Conservation (phyloP, 768 basidiomycete genomes). For the Termitomyces heimii region DNA sequence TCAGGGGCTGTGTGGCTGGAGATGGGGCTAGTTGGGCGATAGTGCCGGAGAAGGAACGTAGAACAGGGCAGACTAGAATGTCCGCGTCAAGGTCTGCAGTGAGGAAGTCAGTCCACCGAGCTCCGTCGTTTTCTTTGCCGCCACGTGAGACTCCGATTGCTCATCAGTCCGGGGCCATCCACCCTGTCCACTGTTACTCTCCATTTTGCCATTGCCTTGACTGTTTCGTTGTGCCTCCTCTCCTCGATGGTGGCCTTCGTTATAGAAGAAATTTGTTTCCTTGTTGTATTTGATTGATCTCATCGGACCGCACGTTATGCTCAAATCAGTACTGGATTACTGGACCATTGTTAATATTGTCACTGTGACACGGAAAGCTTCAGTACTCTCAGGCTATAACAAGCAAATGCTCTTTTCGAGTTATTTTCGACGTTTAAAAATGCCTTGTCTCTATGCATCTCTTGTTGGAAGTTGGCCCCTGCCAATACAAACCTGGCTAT, state of each 20-base stretch:
- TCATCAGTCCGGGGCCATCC: constrained; percentile 2
- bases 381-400: too few relatives aligned
- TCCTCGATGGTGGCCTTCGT: not conserved
- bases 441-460: not conserved
- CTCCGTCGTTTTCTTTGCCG: not conserved
- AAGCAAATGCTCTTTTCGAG: not conserved
- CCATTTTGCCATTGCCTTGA: not conserved
- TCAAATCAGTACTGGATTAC: not conserved
- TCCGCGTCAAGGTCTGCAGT: constrained; percentile 8
- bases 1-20: constrained; percentile 16
- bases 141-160: constrained; percentile 12
- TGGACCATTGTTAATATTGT: not conserved
- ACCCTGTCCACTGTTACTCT: not conserved
- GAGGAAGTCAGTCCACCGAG: constrained; percentile 8
- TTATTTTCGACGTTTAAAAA: not conserved
- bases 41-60: constrained; percentile 9
- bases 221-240: not conserved
- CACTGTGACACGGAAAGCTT: not conserved
- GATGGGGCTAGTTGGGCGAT: constrained; percentile 4
- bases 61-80: not conserved
- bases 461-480: not conserved
- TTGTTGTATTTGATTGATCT: not conserved
- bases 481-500: not conserved
- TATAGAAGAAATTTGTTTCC: not conserved
- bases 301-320: not conserved